phyloP scores from a whole-genome alignment of 2,329 filamentous ascomycete genomes.

The Diaporthe amygdali region DNA sequence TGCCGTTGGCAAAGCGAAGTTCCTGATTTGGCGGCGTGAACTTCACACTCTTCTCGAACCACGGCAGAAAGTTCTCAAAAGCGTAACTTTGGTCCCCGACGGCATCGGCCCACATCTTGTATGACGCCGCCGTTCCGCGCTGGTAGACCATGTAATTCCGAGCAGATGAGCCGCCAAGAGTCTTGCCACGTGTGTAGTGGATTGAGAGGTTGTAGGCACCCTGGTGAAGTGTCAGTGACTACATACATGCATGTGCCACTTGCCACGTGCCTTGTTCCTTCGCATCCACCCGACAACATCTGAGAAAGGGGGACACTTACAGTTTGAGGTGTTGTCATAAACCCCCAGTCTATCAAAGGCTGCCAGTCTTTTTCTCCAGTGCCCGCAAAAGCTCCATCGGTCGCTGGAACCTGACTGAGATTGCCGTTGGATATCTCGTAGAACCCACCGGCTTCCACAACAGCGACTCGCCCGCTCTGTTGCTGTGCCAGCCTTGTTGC shows the following conservation, averaged over 20 bases:
- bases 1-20: not conserved
- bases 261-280: too few relatives aligned
- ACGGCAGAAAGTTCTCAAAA: slow-evolving; percentile 6
- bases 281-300: too few relatives aligned
- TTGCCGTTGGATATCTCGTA: slow-evolving; percentile 20
- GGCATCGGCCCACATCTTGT: slow-evolving; percentile 5
- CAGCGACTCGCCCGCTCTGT: not conserved
- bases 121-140: not conserved
- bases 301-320: not conserved
- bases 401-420: slow-evolving; percentile 9
- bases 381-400: slow-evolving; percentile 1
- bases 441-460: slow-evolving; percentile 19
- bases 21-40: not conserved
- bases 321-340: not conserved
- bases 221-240: not conserved
- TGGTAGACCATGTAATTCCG: slow-evolving; percentile 18
- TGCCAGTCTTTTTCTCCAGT: not conserved
- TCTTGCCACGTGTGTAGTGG: slow-evolving; percentile 19
- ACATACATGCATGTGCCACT: too few relatives aligned
- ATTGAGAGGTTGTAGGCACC: not conserved
- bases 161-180: slow-evolving; percentile 11
- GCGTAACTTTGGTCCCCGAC: slow-evolving; percentile 17
- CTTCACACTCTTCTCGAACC: slow-evolving; percentile 8
- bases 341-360: slow-evolving; percentile 20
- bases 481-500: slow-evolving; percentile 9